phyloP scores from a whole-genome alignment of 495 filamentous ascomycete species.

The Hyaloscypha variabilis region DNA sequence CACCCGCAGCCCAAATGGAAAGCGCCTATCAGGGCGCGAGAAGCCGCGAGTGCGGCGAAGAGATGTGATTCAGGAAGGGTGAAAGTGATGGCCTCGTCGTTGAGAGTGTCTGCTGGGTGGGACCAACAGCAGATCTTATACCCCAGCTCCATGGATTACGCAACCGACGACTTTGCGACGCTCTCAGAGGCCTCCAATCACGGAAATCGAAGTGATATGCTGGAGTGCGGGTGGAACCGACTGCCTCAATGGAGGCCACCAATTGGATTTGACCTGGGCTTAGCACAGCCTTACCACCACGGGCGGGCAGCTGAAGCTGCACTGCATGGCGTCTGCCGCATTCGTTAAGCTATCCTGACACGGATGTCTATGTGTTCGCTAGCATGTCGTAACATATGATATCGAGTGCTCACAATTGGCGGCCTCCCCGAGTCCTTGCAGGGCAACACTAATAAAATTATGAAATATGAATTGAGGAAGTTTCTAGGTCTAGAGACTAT shows the following conservation, averaged over 20 bases:
- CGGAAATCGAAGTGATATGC: background rate
- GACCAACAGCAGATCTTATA: background rate
- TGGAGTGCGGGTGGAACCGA: background rate
- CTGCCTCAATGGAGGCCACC: conserved; percentile 10
- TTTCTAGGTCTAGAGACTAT: too few relatives aligned
- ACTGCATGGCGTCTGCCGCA: background rate
- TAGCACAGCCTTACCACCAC: background rate
- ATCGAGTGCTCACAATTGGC: too few relatives aligned
- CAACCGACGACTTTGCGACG: background rate
- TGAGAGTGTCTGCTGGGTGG: background rate
- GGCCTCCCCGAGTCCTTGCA: too few relatives aligned
- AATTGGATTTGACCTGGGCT: background rate
- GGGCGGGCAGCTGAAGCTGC: background rate
- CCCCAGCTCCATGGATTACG: background rate
- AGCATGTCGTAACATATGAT: too few relatives aligned
- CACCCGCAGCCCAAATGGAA: conserved; percentile 14
- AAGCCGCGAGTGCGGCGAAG: conserved; percentile 12
- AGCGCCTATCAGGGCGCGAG: conserved; percentile 12
- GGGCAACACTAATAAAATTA: too few relatives aligned
- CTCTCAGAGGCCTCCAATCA: conserved; percentile 5
- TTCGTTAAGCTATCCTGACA: background rate
- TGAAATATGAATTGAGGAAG: too few relatives aligned
- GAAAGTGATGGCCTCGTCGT: background rate
- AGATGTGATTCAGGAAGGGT: background rate
- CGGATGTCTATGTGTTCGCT: too few relatives aligned